phyloP scores from a whole-genome alignment of 352 stramenopile species.

The Pythium oligandrum region DNA sequence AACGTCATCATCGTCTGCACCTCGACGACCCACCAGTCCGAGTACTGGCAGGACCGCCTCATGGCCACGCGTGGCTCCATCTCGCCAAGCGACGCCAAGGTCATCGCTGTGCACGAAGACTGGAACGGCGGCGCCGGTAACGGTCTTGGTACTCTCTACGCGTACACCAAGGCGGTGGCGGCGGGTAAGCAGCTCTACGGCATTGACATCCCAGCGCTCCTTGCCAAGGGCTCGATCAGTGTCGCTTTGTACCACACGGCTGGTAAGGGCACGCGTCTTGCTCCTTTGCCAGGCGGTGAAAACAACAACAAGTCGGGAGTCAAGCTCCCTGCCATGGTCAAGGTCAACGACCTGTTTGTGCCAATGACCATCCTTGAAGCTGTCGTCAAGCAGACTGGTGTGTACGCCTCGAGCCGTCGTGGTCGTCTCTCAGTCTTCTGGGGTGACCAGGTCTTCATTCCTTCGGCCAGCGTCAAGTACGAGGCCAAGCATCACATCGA shows the following conservation, averaged over 20 bases:
- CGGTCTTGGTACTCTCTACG: constrained; percentile 94
- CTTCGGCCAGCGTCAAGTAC: constrained; percentile 91
- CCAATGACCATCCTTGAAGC: constrained; percentile 97
- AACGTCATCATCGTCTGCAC: constrained; percentile 98
- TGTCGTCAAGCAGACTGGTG: constrained; percentile 97
- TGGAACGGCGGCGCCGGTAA: constrained; percentile 96
- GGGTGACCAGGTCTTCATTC: constrained; percentile 98
- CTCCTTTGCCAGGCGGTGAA: constrained; percentile 94
- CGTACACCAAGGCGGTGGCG: constrained; percentile 91
- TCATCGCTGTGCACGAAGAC: constrained; percentile 96
- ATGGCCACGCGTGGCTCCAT: constrained; percentile 80
- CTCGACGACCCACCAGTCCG: constrained; percentile 93
- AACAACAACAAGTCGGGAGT: constrained; percentile 99
- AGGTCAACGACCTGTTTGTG: constrained; percentile 81
- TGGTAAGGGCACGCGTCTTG: constrained; percentile 96
- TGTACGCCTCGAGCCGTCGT: constrained; percentile 94
- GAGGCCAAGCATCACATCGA: constrained; percentile 94
- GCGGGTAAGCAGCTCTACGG: constrained; percentile 84
- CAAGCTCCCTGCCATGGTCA: constrained; percentile 94
- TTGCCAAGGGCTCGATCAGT: constrained; percentile 78
- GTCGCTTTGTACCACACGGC: constrained; percentile 97
- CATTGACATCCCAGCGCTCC: constrained; percentile 79
- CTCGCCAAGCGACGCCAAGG: constrained; percentile 83
- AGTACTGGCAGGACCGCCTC: constrained; percentile 96
- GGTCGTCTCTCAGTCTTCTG: constrained; percentile 96